A percentile compares a stretch with the other conserved stretches of the same genome.
Conservation (phyloP, 2,329 filamentous ascomycete species). For the Coniella vitis region DNA sequence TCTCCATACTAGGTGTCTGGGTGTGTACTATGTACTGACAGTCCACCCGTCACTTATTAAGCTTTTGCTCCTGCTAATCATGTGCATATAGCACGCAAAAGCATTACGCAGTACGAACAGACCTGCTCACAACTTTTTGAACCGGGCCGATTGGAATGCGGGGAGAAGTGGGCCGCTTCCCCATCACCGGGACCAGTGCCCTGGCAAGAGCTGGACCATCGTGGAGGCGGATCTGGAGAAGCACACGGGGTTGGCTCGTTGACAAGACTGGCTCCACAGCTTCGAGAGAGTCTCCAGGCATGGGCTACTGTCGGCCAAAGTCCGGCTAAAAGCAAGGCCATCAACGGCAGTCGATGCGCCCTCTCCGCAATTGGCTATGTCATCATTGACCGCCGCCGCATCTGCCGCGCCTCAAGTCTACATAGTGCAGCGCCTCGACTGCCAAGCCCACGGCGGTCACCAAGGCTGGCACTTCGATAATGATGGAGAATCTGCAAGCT, state of each 20-base stretch:
- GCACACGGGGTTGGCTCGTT: neutral
- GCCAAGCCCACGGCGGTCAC: too few relatives aligned
- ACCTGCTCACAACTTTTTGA: neutral
- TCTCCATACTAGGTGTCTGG: too few relatives aligned
- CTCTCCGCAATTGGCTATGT: neutral
- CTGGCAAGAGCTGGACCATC: neutral
- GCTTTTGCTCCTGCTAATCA: too few relatives aligned
- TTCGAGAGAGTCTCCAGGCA: neutral
- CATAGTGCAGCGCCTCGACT: too few relatives aligned
- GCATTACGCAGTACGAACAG: neutral
- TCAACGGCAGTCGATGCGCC: neutral
- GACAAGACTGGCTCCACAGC: neutral
- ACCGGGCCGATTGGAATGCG: conserved; percentile 6
- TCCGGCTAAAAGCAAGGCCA: conserved; percentile 1
- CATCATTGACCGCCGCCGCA: too few relatives aligned
- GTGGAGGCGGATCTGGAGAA: neutral
- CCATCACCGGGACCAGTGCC: neutral
- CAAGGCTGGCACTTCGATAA: too few relatives aligned
- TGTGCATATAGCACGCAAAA: neutral
- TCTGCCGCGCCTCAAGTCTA: too few relatives aligned
- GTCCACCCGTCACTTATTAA: too few relatives aligned
- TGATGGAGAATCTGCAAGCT: too few relatives aligned
- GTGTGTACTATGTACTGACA: too few relatives aligned
- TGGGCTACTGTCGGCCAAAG: neutral
- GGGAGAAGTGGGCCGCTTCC: neutral